Evolutionary conservation across 495 filamentous ascomycete genomes (phyloP).

Genomic region (Cercophora sp.): DNA sequence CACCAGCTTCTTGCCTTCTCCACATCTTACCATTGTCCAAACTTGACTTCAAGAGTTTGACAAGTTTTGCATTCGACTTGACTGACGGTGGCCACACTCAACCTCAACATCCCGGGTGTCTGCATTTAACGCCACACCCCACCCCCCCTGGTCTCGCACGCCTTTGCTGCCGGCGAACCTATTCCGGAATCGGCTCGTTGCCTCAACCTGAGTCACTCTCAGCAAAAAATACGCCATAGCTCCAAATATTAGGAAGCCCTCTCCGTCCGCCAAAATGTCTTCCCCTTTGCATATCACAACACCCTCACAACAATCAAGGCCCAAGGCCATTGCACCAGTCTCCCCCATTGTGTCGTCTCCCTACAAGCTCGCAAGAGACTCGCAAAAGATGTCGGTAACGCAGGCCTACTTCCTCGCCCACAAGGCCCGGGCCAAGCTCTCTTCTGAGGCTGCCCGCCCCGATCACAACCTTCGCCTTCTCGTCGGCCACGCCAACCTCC

Average conservation of each 20-base stretch:
- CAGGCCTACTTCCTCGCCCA: constrained; percentile 98
- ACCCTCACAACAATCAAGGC: constrained; percentile 20
- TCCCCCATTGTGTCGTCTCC: constrained; percentile 22
- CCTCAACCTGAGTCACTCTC: constrained; percentile 26
- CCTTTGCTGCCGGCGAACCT: constrained; percentile 10
- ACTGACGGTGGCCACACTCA: too few species aligned
- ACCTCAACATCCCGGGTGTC: too few species aligned
- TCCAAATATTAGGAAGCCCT: constrained; percentile 17
- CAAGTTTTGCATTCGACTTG: too few species aligned
- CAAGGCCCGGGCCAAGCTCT: constrained; percentile 93
- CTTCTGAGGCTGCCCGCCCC: constrained; percentile 76
- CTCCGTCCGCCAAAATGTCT: constrained; percentile 25
- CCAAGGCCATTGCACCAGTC: constrained; percentile 13
- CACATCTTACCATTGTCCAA: background rate
- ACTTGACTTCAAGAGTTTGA: too few species aligned
- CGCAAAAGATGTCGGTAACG: constrained; percentile 85
- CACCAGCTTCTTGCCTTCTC: background rate
- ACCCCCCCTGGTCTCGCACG: constrained; percentile 28
- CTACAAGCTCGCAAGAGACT: constrained; percentile 25
- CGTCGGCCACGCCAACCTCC: constrained; percentile 95
- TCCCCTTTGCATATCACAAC: constrained; percentile 25
- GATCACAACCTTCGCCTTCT: constrained; percentile 94
- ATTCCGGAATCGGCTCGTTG: constrained; percentile 29
- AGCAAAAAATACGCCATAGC: constrained; percentile 23
- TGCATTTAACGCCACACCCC: background rate